Base-by-base conservation (phyloP, 1,284 basidiomycete species). In the Moesziomyces antarcticus region DNA sequence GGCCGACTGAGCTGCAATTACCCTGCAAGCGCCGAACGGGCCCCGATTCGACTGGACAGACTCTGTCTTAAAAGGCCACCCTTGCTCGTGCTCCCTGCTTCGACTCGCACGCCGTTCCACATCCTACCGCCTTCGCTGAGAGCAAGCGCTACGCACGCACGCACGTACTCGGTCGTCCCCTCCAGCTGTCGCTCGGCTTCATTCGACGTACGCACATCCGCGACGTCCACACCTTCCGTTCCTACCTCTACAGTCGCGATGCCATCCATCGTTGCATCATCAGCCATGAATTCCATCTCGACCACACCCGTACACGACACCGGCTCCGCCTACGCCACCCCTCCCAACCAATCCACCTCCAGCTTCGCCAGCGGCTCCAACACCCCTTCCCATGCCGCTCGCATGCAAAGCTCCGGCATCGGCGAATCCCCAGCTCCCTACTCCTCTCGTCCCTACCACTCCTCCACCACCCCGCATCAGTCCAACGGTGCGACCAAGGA, bases 321-420 rank as follows among this genome's bases (percentile, higher is more conserved):
- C 14, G 56, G 62, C 51, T 50, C 48, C 18, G 67, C 72, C 9
- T 74, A 57, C 24, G 59, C 53, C 56, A 71, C 72, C 5, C 72
- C 72, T 22, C 60, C 72, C 14, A 63, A 43, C n/a, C 66, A 67
- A 18, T 70, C 67, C 22, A 57, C 59, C 13, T 63, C 72, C 22
- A 63, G 49, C 40, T 74, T 74, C n/a, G 62, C 67, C 20, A 71
- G 63, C 46, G 66, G 58, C 43, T 62, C 71, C 54, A 74, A 74
- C 62, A 69, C 58, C 8, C 65, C 70, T 4, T 50, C 65, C 5
- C 65, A 68, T 18, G 60, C 44, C 9, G 18, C 41, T 18, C 63
- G 70, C 24, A 40, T 53, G 18, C 55, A 68, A 30, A 58, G 50
- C 43, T 71, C 72, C 13, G 67, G 56, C 35, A 74, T 74, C 25